A percentile compares a stretch with the other conserved stretches of the same genome.
phyloP scores from a whole-genome alignment of 495 filamentous ascomycete species.

The Lepidopterella palustris region DNA sequence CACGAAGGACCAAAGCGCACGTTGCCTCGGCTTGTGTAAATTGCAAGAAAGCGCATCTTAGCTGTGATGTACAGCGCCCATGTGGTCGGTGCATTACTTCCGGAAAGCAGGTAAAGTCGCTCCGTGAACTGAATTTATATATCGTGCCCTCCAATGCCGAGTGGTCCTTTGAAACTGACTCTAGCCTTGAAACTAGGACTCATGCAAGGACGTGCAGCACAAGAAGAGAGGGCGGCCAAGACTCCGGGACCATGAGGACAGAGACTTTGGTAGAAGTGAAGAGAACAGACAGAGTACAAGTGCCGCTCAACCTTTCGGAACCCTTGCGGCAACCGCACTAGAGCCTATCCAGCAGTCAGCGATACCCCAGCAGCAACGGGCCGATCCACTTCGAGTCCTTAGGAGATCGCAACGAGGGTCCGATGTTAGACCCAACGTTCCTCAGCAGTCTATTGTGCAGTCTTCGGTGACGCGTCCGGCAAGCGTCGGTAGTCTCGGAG shows the following conservation, averaged over 20 bases:
- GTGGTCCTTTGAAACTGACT: slow-evolving; percentile 11
- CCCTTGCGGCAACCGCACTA: slow-evolving; percentile 4
- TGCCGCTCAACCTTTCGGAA: slow-evolving; percentile 6
- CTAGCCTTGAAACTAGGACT: slow-evolving; percentile 46
- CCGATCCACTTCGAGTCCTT: slow-evolving; percentile 14
- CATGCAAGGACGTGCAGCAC: slow-evolving; percentile 92
- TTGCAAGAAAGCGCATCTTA: slow-evolving; percentile 93
- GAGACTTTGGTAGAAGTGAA: slow-evolving; percentile 33
- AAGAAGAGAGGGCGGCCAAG: slow-evolving; percentile 92
- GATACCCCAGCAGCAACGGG: slow-evolving; percentile 7
- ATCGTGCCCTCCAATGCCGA: neutral
- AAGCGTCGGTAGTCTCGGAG: slow-evolving; percentile 7
- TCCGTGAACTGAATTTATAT: neutral
- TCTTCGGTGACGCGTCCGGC: slow-evolving; percentile 5
- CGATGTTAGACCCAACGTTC: slow-evolving; percentile 6
- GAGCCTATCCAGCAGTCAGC: slow-evolving; percentile 6
- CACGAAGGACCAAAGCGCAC: slow-evolving; percentile 86
- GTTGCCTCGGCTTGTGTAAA: slow-evolving; percentile 96
- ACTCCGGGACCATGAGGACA: slow-evolving; percentile 66
- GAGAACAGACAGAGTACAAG: slow-evolving; percentile 17
- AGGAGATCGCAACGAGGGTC: slow-evolving; percentile 8
- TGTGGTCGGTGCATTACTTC: slow-evolving; percentile 57
- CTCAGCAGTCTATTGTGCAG: slow-evolving; percentile 4
- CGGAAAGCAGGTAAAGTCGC: slow-evolving; percentile 52
- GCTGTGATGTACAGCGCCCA: slow-evolving; percentile 61